Conservation (phyloP, 169 alveolate genomes). For the Eimeria tenella region DNA sequence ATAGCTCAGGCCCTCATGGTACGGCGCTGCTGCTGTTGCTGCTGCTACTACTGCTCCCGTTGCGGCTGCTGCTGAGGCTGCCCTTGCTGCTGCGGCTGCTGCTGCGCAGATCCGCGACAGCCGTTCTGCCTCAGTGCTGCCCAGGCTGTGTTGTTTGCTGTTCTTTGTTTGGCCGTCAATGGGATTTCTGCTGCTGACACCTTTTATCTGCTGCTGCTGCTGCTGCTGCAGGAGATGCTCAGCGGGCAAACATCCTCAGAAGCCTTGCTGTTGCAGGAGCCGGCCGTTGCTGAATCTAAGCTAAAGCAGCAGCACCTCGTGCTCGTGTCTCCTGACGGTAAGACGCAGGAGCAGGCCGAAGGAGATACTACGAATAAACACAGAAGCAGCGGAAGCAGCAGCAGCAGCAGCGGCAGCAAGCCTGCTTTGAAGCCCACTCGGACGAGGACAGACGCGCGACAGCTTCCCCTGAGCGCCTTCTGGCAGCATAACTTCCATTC, state of each 20-base stretch:
- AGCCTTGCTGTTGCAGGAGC: neutral
- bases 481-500: neutral
- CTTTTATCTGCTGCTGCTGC: neutral
- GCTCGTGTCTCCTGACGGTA: neutral
- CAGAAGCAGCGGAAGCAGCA: neutral
- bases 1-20: neutral
- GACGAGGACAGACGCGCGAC: slow-evolving; percentile 73
- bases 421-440: slow-evolving; percentile 29
- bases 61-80: neutral
- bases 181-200: neutral
- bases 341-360: neutral
- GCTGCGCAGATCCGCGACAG: neutral
- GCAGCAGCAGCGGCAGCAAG: slow-evolving; percentile 31
- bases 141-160: neutral
- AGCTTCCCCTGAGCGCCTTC: slow-evolving; percentile 61
- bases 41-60: neutral
- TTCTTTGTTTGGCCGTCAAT: neutral
- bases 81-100: slow-evolving; percentile 4
- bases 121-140: neutral
- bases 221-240: slow-evolving; percentile 58
- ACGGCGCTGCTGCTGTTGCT: slow-evolving; percentile 15
- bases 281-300: neutral
- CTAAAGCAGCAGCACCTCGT: slow-evolving; percentile 35
- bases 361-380: neutral
- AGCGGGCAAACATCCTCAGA: neutral